phyloP scores from a whole-genome alignment of 2,329 filamentous ascomycete genomes.

The Aspergillus amoenus region DNA sequence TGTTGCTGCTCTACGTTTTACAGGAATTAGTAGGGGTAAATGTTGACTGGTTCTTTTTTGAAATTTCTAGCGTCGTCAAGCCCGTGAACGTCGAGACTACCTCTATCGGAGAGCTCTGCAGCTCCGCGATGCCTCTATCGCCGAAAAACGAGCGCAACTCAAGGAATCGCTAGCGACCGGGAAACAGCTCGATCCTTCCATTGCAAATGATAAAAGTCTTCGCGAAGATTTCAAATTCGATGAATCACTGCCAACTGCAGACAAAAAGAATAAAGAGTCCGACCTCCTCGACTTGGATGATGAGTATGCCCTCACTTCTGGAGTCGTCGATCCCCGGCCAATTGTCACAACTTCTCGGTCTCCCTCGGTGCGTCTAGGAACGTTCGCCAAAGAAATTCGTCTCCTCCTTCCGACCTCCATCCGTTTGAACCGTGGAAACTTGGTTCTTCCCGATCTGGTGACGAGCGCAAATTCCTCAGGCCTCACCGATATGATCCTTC shows the following conservation, averaged over 20 bases:
- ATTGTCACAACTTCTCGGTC: slow-evolving; percentile 89
- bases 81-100: slow-evolving; percentile 78
- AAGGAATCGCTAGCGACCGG: slow-evolving; percentile 84
- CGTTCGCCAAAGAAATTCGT: slow-evolving; percentile 90
- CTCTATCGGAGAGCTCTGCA: slow-evolving; percentile 86
- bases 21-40: background rate
- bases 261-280: slow-evolving; percentile 70
- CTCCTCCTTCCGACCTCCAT: slow-evolving; percentile 81
- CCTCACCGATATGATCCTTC: slow-evolving; percentile 78
- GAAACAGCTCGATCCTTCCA: slow-evolving; percentile 75
- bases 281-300: slow-evolving; percentile 83
- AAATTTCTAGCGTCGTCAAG: slow-evolving; percentile 62
- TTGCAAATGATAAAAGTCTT: slow-evolving; percentile 82
- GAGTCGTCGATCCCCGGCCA: slow-evolving; percentile 83
- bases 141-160: slow-evolving; percentile 84
- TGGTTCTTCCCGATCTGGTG: slow-evolving; percentile 83
- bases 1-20: slow-evolving; percentile 7
- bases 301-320: slow-evolving; percentile 88
- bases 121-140: slow-evolving; percentile 86
- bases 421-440: slow-evolving; percentile 85
- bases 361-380: slow-evolving; percentile 77
- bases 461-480: slow-evolving; percentile 76
- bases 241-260: slow-evolving; percentile 67
- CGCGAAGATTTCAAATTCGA: slow-evolving; percentile 92
- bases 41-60: background rate